Evolutionary conservation across 805 yeast genomes (phyloP).

Genomic region (Isabelozyma heimii): DNA sequence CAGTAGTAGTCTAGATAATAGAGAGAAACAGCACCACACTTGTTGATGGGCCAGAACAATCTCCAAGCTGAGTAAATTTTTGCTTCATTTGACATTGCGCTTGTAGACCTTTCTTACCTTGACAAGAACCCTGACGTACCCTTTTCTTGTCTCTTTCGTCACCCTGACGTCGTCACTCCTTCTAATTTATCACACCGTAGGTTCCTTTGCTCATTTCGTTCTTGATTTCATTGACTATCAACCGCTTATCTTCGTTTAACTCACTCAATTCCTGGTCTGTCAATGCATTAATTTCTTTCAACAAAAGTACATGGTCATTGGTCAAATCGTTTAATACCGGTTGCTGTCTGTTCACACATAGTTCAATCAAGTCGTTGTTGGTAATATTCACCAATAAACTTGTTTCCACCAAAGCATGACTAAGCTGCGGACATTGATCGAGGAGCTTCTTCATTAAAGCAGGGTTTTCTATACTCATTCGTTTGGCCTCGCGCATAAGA

Average conservation of each 20-base stretch:
- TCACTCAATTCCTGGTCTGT: constrained; percentile 25
- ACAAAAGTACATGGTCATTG: constrained; percentile 31
- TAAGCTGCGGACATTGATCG: constrained; percentile 72
- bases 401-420: constrained; percentile 79
- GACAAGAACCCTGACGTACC: too few relatives aligned
- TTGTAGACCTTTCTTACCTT: too few relatives aligned
- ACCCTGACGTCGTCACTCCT: background rate
- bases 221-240: constrained; percentile 15
- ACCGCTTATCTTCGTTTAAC: constrained; percentile 22
- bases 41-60: too few relatives aligned
- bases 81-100: too few relatives aligned
- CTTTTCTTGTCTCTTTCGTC: background rate
- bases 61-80: too few relatives aligned
- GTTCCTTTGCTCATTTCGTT: constrained; percentile 25
- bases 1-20: too few relatives aligned
- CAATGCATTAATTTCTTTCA: constrained; percentile 25
- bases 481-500: constrained; percentile 55
- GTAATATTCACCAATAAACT: constrained; percentile 38
- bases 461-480: constrained; percentile 57
- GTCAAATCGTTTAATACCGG: constrained; percentile 27
- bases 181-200: constrained; percentile 13
- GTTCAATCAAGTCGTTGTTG: constrained; percentile 33
- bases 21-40: too few relatives aligned
- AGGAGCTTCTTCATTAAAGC: constrained; percentile 58
- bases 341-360: constrained; percentile 32